phyloP scores from a whole-genome alignment of 257 asterid genomes.

The Prunella vulgaris region DNA sequence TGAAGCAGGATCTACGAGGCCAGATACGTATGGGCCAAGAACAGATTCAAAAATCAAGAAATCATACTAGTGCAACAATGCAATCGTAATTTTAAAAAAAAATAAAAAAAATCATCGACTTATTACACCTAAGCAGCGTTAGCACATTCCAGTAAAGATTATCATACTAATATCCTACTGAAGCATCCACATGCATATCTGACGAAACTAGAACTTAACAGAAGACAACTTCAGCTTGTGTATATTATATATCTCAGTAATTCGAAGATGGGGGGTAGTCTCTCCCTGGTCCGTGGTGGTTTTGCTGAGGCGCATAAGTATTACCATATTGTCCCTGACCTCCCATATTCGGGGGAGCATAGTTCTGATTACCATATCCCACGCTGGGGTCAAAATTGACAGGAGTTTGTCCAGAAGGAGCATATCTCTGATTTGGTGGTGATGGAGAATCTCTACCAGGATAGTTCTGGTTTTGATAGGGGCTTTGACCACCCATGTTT shows the following conservation, averaged over 20 bases:
- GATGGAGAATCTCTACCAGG: constrained; percentile 20
- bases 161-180: neutral
- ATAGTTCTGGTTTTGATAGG: constrained; percentile 24
- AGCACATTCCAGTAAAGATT: neutral
- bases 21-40: neutral
- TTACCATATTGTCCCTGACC: constrained; percentile 37
- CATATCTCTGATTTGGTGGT: constrained; percentile 30
- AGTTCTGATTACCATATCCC: constrained; percentile 27
- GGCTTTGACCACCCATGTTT: neutral
- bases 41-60: neutral
- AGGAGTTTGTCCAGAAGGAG: constrained; percentile 23
- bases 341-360: constrained; percentile 21
- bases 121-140: neutral
- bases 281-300: constrained; percentile 52
- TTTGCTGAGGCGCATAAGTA: constrained; percentile 29
- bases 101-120: neutral
- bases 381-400: constrained; percentile 13
- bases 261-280: constrained; percentile 33
- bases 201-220: constrained; percentile 11
- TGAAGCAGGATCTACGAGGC: neutral
- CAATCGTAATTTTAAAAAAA: neutral
- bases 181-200: neutral
- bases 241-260: constrained; percentile 25
- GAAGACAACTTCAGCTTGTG: constrained; percentile 8
- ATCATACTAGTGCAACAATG: neutral